Percentiles rank a stretch among this genome's conserved stretches.
Conservation (phyloP, 2,329 filamentous ascomycete genomes). For the Aaosphaeria pasadenensis region DNA sequence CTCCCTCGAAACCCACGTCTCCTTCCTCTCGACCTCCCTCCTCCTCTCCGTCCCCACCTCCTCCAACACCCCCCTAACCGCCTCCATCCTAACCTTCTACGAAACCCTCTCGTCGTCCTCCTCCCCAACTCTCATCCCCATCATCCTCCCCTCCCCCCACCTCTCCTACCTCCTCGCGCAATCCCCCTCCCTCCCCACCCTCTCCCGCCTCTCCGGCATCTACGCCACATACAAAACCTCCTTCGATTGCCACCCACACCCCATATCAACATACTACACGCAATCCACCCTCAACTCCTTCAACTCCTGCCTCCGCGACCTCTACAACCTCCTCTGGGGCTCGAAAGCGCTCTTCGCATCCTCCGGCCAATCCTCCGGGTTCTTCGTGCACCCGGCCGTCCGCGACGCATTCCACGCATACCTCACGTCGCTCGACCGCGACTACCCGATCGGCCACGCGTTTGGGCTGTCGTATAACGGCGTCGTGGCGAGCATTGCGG, state of each 20-base stretch:
- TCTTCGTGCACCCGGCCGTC: conserved; percentile 48
- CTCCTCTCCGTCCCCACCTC: conserved; percentile 20
- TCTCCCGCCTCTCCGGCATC: conserved; percentile 68
- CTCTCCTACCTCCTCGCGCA: conserved; percentile 73
- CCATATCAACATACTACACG: conserved; percentile 33
- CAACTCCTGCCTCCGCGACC: conserved; percentile 83
- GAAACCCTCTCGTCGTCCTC: conserved; percentile 54
- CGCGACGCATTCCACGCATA: conserved; percentile 44
- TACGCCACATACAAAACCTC: conserved; percentile 71
- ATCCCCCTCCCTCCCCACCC: conserved; percentile 57
- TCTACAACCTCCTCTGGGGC: conserved; percentile 81
- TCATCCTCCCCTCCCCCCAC: conserved; percentile 65
- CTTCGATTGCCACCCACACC: conserved; percentile 62
- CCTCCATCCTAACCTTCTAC: conserved; percentile 63
- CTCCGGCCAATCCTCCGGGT: conserved; percentile 60
- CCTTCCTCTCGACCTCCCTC: conserved; percentile 27
- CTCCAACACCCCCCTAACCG: conserved; percentile 43
- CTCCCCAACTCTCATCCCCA: conserved; percentile 48
- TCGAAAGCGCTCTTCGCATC: conserved; percentile 64
- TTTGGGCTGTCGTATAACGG: conserved; percentile 50
- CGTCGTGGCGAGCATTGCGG: conserved; percentile 45
- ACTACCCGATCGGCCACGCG: conserved; percentile 36
- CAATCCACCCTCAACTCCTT: conserved; percentile 53
- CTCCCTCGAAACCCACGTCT: conserved; percentile 27
- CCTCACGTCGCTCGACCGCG: conserved; percentile 37